A percentile compares a stretch with the other conserved stretches of the same genome.
Evolutionary conservation across 2,329 filamentous ascomycete species (phyloP).

Genomic region (Aspergillus clavatus): DNA sequence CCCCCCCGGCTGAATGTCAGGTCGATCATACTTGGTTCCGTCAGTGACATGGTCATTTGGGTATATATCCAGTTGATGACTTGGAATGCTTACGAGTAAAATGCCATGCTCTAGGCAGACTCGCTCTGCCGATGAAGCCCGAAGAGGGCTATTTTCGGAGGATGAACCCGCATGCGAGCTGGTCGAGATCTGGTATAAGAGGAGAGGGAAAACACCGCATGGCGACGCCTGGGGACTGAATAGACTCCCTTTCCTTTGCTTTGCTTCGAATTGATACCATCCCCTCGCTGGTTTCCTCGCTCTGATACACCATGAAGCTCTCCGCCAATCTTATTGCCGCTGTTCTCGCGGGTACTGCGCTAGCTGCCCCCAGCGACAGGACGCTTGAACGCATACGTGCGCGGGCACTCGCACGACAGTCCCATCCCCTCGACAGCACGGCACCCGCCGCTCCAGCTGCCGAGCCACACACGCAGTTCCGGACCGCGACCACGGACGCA

Average conservation of each 20-base stretch:
- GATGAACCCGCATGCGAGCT: neutral
- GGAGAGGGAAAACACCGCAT: too few relatives aligned
- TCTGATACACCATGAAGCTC: constrained; percentile 27
- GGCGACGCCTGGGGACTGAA: too few relatives aligned
- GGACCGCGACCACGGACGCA: too few relatives aligned
- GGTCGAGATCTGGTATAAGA: too few relatives aligned
- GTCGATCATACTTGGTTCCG: neutral
- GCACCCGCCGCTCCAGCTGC: constrained; percentile 12
- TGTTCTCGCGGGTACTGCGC: constrained; percentile 20
- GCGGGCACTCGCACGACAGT: constrained; percentile 24
- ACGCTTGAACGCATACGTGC: constrained; percentile 26
- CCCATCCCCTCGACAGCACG: constrained; percentile 18
- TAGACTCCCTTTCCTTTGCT: too few relatives aligned
- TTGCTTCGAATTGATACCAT: neutral
- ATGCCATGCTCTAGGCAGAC: too few relatives aligned
- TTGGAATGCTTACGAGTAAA: neutral
- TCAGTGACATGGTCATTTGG: neutral
- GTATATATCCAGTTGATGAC: neutral
- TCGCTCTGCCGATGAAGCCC: neutral
- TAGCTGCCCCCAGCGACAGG: constrained; percentile 27
- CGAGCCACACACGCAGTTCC: neutral
- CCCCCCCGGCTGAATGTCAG: too few relatives aligned
- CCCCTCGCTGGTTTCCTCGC: too few relatives aligned
- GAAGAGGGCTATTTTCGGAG: neutral
- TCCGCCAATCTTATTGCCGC: constrained; percentile 17